Evolutionary conservation across 345 rosid species (phyloP).

Genomic region (Salix viminalis): DNA sequence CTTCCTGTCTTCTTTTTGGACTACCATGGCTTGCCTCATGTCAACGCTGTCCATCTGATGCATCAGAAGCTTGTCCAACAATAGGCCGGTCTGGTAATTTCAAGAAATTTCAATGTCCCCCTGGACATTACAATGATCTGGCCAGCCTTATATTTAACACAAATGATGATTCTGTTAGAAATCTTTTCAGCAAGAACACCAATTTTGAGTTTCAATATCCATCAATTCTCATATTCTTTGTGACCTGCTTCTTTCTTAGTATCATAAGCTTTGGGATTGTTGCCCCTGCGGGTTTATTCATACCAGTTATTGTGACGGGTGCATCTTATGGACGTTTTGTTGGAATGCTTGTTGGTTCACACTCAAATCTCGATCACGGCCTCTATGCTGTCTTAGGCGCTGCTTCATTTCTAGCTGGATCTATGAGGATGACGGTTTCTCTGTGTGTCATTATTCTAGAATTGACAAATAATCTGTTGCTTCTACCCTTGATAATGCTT

Average conservation of each 20-base stretch:
- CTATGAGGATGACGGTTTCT: conserved; percentile 96
- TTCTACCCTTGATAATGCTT: conserved; percentile 88
- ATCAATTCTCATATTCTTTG: conserved; percentile 60
- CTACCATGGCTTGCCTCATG: conserved; percentile 84
- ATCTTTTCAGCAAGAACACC: conserved; percentile 86
- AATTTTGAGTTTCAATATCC: conserved; percentile 67
- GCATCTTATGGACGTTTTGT: conserved; percentile 83
- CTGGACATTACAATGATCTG: conserved; percentile 78
- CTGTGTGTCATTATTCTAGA: conserved; percentile 81
- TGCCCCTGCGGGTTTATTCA: conserved; percentile 83
- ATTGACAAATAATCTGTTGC: conserved; percentile 75
- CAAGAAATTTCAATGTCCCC: conserved; percentile 81
- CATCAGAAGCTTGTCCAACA: conserved; percentile 83
- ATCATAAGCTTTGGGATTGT: conserved; percentile 81
- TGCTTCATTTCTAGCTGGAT: conserved; percentile 85
- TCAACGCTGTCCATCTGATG: conserved; percentile 64
- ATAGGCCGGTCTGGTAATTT: conserved; percentile 91
- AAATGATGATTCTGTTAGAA: conserved; percentile 80
- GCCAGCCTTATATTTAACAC: conserved; percentile 97
- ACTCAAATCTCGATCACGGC: conserved; percentile 64
- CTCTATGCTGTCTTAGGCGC: conserved; percentile 92
- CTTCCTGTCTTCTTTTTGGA: conserved; percentile 88
- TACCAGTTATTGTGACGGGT: conserved; percentile 85
- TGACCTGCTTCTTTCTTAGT: conserved; percentile 71
- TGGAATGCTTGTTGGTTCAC: conserved; percentile 65